Percentiles rank a stretch among this genome's conserved stretches.
Evolutionary conservation across 768 basidiomycete genomes (phyloP).

Genomic region (Ramaria sp.): DNA sequence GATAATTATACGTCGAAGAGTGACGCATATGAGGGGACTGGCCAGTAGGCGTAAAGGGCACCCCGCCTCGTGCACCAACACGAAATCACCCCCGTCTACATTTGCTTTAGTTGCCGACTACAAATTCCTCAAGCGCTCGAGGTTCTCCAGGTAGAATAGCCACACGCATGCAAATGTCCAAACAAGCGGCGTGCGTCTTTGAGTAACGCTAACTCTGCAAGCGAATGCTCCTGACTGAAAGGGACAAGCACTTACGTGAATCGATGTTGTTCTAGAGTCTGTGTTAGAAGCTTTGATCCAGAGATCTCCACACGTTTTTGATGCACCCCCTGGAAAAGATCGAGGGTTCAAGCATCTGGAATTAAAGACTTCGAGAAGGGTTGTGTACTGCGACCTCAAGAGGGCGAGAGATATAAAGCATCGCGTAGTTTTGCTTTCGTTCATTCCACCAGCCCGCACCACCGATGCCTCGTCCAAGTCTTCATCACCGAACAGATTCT

Average conservation of each 20-base stretch:
- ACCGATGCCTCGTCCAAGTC: not conserved
- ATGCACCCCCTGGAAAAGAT: not conserved
- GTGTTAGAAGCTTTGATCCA: not conserved
- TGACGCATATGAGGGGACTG: too few species aligned
- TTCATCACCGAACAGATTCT: slow-evolving; percentile 1
- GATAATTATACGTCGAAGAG: too few species aligned
- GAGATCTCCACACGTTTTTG: not conserved
- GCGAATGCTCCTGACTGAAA: not conserved
- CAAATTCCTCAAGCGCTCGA: not conserved
- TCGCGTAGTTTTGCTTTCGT: not conserved
- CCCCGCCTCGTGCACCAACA: not conserved
- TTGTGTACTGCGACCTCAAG: not conserved
- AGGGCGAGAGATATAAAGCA: not conserved
- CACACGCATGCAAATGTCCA: not conserved
- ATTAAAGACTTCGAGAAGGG: not conserved
- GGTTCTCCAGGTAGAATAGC: not conserved
- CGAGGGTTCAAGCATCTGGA: not conserved
- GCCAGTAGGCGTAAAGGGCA: too few species aligned
- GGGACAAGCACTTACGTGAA: not conserved
- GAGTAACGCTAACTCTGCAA: not conserved
- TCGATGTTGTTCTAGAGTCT: not conserved
- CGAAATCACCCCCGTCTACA: not conserved
- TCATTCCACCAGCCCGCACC: not conserved
- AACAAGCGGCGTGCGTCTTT: not conserved
- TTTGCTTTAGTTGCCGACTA: not conserved